phyloP scores from a whole-genome alignment of 331 rosid genomes.

The Malus hybrid region DNA sequence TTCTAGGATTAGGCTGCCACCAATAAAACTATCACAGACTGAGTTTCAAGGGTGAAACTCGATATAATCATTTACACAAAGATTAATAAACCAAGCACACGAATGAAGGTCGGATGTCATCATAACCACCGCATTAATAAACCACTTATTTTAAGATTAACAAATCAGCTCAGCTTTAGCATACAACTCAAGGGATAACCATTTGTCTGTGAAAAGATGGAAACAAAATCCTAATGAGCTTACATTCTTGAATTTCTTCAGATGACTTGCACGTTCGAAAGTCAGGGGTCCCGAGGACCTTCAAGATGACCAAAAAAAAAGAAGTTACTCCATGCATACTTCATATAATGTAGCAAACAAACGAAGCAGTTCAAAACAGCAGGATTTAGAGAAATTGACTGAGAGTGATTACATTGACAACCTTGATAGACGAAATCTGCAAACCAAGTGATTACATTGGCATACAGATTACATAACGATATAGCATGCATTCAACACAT shows the following conservation, averaged over 20 bases:
- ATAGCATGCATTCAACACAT: neutral
- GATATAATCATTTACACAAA: neutral
- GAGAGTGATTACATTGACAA: neutral
- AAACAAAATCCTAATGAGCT: conserved; percentile 21
- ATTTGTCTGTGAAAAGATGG: neutral
- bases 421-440: no score
- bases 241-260: conserved; percentile 72
- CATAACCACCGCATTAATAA: neutral
- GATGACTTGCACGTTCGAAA: conserved; percentile 70
- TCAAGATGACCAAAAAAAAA: conserved; percentile 29
- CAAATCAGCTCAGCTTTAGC: neutral
- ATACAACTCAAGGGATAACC: neutral
- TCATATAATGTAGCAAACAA: conserved; percentile 1
- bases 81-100: neutral
- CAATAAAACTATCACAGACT: neutral
- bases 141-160: neutral
- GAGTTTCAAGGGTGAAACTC: neutral
- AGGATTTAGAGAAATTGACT: neutral
- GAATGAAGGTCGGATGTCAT: neutral
- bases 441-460: no score
- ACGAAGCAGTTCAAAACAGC: neutral
- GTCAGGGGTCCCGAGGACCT: conserved; percentile 68
- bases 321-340: conserved; percentile 9
- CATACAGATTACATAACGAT: neutral
- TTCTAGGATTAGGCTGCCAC: neutral